A percentile compares a stretch with the other conserved stretches of the same genome.
Conservation (phyloP, 2,329 filamentous ascomycete genomes). For the Curvularia sp. region DNA sequence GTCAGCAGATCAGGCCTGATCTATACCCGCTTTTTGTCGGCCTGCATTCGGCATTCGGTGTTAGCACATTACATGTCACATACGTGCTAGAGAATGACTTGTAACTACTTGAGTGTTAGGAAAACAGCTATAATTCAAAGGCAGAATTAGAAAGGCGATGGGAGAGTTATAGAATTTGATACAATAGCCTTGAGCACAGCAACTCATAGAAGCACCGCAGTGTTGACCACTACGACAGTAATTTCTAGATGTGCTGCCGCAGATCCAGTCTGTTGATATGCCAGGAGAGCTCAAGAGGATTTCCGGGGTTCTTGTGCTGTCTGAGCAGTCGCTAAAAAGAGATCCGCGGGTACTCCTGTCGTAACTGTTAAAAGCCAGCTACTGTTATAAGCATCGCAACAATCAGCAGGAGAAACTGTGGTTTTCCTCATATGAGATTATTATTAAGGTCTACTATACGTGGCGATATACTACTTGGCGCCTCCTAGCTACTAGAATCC, state of each 20-base stretch:
- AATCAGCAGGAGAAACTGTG: too few species aligned
- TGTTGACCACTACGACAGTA: constrained; percentile 17
- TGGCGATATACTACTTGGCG: too few species aligned
- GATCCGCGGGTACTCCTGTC: not conserved
- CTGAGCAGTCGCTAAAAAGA: not conserved
- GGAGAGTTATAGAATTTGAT: not conserved
- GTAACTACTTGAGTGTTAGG: not conserved
- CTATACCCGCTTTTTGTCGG: too few species aligned
- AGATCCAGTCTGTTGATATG: constrained; percentile 26
- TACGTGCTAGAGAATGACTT: not conserved
- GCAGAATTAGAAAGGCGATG: too few species aligned
- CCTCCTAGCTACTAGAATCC: too few species aligned
- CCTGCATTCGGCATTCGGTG: too few species aligned
- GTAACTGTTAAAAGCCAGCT: too few species aligned
- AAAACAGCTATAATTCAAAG: too few species aligned
- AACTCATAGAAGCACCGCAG: constrained; percentile 18
- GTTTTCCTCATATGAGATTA: too few species aligned
- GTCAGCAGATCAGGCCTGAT: too few species aligned
- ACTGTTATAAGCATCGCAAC: too few species aligned
- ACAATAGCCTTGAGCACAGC: constrained; percentile 23
- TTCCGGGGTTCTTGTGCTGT: not conserved
- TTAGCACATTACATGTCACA: not conserved
- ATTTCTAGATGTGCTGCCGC: constrained; percentile 22
- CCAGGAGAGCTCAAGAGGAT: not conserved
- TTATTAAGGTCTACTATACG: too few species aligned